phyloP scores from a whole-genome alignment of 2,329 filamentous ascomycete genomes.

The Escovopsis sp. region DNA sequence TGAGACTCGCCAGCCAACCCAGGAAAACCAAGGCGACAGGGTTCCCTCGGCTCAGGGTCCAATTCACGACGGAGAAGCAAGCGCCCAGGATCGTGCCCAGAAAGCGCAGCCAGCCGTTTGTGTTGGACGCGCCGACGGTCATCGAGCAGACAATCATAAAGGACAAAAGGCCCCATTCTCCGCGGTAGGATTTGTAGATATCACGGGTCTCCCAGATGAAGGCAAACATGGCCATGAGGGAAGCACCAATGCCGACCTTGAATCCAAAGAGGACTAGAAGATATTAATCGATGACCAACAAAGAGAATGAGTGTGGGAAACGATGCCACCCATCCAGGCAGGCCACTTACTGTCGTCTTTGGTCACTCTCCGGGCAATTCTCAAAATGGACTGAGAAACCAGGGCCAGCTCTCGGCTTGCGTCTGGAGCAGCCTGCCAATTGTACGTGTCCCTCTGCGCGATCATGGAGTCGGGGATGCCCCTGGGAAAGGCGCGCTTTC shows the following conservation, averaged over 20 bases:
- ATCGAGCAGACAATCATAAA: constrained; percentile 95
- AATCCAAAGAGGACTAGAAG: constrained; percentile 50
- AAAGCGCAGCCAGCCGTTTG: constrained; percentile 69
- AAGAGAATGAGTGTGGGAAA: no score
- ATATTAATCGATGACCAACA: no score
- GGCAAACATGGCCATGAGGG: constrained; percentile 68
- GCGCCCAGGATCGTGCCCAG: constrained; percentile 70
- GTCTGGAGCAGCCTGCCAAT: constrained; percentile 31
- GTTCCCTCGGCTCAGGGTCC: constrained; percentile 59
- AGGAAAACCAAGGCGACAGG: constrained; percentile 55
- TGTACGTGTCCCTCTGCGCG: constrained; percentile 29
- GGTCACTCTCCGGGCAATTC: constrained; percentile 25
- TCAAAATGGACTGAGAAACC: constrained; percentile 26
- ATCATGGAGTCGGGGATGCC: constrained; percentile 35
- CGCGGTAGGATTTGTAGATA: constrained; percentile 67
- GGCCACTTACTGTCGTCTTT: constrained; percentile 34
- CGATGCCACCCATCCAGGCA: no score
- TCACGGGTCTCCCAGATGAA: constrained; percentile 62
- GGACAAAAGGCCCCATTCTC: constrained; percentile 86
- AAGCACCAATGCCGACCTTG: constrained; percentile 76
- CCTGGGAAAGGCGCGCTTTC: constrained; percentile 31
- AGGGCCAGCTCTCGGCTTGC: constrained; percentile 23
- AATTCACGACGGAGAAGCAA: constrained; percentile 53
- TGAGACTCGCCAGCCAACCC: constrained; percentile 62
- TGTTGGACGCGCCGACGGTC: constrained; percentile 86